A percentile compares a stretch with the other conserved stretches of the same genome.
phyloP scores from a whole-genome alignment of 441 rosid species.

The Arabidopsis hybrid region DNA sequence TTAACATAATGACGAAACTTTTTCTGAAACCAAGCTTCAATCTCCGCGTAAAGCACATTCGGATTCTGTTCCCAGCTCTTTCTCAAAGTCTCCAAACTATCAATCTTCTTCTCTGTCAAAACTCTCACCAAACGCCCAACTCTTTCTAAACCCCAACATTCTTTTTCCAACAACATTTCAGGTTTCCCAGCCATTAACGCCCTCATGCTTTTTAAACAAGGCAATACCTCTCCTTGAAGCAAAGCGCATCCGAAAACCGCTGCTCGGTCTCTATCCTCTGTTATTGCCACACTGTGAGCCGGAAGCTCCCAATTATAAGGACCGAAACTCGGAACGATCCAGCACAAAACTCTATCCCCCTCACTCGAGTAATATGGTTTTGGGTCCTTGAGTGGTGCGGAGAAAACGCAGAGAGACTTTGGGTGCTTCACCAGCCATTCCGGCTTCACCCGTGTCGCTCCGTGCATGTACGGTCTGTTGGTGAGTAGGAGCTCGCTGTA shows the following conservation, averaged over 20 bases:
- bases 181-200: conserved; percentile 70
- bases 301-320: conserved; percentile 80
- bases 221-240: conserved; percentile 82
- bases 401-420: conserved; percentile 60
- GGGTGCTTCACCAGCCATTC: conserved; percentile 82
- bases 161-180: conserved; percentile 60
- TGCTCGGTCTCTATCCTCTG: conserved; percentile 40
- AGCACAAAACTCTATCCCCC: conserved; percentile 58
- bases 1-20: conserved; percentile 54
- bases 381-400: conserved; percentile 64
- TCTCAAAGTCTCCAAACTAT: conserved; percentile 59
- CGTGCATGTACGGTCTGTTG: conserved; percentile 83
- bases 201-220: conserved; percentile 61
- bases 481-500: conserved; percentile 74
- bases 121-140: conserved; percentile 66
- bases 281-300: conserved; percentile 51
- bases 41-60: conserved; percentile 54
- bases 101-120: conserved; percentile 54
- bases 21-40: conserved; percentile 78
- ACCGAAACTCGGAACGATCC: conserved; percentile 71
- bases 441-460: conserved; percentile 75
- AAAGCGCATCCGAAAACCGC: conserved; percentile 75
- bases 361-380: conserved; percentile 71
- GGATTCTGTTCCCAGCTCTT: conserved; percentile 63
- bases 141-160: conserved; percentile 63